Evolutionary conservation across 768 basidiomycete species (phyloP).

Genomic region (Termitomyces sp.): DNA sequence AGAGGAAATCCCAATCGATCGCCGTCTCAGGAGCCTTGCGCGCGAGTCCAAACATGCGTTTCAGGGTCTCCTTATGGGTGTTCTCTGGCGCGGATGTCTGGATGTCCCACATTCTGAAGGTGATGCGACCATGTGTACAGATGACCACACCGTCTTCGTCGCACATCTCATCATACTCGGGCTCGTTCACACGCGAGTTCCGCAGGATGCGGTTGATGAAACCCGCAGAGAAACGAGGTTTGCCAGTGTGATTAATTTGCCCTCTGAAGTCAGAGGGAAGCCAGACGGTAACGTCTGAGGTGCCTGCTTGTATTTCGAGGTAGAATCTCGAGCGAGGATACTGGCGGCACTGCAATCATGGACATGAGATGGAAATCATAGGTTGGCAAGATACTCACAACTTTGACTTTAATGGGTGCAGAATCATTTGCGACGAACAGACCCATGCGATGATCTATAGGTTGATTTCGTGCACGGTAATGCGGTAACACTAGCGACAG

Average conservation of each 20-base stretch:
- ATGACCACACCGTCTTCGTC: slow-evolving; percentile 62
- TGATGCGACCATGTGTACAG: slow-evolving; percentile 53
- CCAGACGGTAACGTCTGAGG: slow-evolving; percentile 72
- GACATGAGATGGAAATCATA: slow-evolving; percentile 2
- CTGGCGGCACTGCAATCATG: slow-evolving; percentile 49
- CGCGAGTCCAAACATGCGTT: slow-evolving; percentile 56
- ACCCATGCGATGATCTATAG: slow-evolving; percentile 64
- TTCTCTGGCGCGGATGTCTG: slow-evolving; percentile 61
- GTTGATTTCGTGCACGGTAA: slow-evolving; percentile 72
- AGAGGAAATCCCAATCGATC: slow-evolving; percentile 77
- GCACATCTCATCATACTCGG: slow-evolving; percentile 24
- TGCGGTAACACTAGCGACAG: slow-evolving; percentile 69
- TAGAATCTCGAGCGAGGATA: slow-evolving; percentile 50
- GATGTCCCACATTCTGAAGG: slow-evolving; percentile 79
- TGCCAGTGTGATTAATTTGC: slow-evolving; percentile 50
- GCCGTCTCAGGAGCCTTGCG: slow-evolving; percentile 49
- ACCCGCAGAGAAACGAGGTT: slow-evolving; percentile 59
- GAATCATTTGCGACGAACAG: slow-evolving; percentile 56
- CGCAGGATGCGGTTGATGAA: slow-evolving; percentile 65
- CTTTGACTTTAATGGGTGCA: slow-evolving; percentile 61
- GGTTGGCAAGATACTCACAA: slow-evolving; percentile 44
- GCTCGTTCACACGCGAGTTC: slow-evolving; percentile 45
- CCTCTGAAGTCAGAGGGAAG: slow-evolving; percentile 79
- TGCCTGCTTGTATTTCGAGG: slow-evolving; percentile 58
- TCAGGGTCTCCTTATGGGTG: slow-evolving; percentile 53